Evolutionary conservation across 257 asterid species (phyloP).

Genomic region (Capsicum rhomboideum): DNA sequence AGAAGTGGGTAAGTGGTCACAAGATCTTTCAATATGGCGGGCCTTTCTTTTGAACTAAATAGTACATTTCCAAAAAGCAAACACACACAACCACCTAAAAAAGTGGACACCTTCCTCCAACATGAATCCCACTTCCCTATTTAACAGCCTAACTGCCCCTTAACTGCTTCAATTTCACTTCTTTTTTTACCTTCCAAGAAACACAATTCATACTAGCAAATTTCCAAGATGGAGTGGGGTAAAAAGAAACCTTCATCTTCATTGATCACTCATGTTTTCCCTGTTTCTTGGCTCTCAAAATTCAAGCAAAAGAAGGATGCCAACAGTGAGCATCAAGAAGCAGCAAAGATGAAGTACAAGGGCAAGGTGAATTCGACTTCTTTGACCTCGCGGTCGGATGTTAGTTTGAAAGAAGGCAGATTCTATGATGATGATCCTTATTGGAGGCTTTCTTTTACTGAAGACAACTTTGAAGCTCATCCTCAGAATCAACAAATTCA

Average conservation of each 20-base stretch:
- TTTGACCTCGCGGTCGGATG: neutral
- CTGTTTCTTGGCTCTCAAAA: slow-evolving; percentile 60
- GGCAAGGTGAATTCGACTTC: slow-evolving; percentile 11
- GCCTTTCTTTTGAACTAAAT: slow-evolving; percentile 53
- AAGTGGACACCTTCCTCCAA: slow-evolving; percentile 10
- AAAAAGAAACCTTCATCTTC: slow-evolving; percentile 41
- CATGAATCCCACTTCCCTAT: slow-evolving; percentile 34
- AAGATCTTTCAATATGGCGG: slow-evolving; percentile 48
- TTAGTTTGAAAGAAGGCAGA: slow-evolving; percentile 24
- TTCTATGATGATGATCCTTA: slow-evolving; percentile 53
- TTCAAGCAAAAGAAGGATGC: slow-evolving; percentile 30
- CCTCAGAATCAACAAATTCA: neutral
- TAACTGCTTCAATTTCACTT: slow-evolving; percentile 15
- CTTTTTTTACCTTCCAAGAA: neutral
- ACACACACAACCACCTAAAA: neutral
- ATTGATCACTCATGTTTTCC: slow-evolving; percentile 40
- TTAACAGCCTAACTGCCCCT: slow-evolving; percentile 35
- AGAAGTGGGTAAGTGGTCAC: slow-evolving; percentile 66
- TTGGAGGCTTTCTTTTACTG: slow-evolving; percentile 62
- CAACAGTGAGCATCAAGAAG: slow-evolving; percentile 4
- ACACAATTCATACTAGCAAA: neutral
- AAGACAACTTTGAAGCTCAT: slow-evolving; percentile 26
- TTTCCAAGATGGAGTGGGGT: slow-evolving; percentile 48
- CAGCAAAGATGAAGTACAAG: slow-evolving; percentile 11
- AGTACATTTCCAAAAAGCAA: neutral